Evolutionary conservation across 495 filamentous ascomycete species (phyloP), one percentile per base, ranked within the genome.

Genomic region (Penicillium cosmopolitanum): DNA sequence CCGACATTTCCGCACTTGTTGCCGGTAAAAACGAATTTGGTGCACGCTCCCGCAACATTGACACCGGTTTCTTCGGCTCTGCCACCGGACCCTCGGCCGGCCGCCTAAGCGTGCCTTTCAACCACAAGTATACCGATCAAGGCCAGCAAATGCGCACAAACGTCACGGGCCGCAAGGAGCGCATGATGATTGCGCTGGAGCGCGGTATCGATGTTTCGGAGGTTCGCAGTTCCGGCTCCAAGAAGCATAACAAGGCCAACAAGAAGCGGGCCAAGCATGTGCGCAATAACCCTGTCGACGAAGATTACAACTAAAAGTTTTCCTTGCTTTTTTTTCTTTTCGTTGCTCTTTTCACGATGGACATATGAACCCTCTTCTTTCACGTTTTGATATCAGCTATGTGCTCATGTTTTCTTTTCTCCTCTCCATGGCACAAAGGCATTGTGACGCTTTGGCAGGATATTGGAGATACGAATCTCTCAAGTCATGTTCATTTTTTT

Each of bases 181-280:
- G 87, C 67, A 80, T 88, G 50, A 86, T 97, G 87, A 75, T 91
- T 58, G 94, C 96, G 19, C 55, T 96, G 40, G 93, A 97, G 75
- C 89, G 88, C 58, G 88, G 89, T 44, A 68, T 97, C 12, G 91
- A 96, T 69, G 89, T 91, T 2, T 89, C 87, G 34, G 96, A 98
- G 52, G 79, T 97, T 61, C 84, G 82, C 68, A 55, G 82, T 66
- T 81, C 79, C 7, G 85, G 66, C 56, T 70, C 89, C 25, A 99
- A 99, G 85, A 98, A 97, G 78, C 96, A 98, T 73, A 97, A 92
- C 75, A 98, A 98, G 79, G 88, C 82, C 8, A 86, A 88, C 55
- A 86, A 97, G 80, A 86, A 82, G 23, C 83, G 84, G 70, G 75
- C 77, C 11, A 87, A 87, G 78, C 80, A 73, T 59, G 83, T 83